Evolutionary conservation across 164 flowering plant species (phyloP).

Genomic region (Protea cynaroides): DNA sequence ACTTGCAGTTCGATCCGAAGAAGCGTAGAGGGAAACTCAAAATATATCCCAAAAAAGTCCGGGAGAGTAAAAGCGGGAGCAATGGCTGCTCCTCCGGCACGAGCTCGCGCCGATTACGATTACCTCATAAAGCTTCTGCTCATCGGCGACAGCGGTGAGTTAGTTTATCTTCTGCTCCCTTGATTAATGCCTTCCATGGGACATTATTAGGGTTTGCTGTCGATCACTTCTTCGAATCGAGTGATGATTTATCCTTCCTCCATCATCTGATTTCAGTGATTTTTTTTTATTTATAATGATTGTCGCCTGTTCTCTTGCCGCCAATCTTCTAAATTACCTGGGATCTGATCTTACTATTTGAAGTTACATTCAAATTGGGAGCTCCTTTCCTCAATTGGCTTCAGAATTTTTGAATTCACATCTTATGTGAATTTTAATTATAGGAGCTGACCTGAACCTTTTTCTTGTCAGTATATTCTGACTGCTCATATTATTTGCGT

Average conservation of each 20-base stretch:
- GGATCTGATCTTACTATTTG: background rate
- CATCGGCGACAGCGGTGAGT: slow-evolving; percentile 44
- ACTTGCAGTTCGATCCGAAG: no score
- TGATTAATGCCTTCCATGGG: background rate
- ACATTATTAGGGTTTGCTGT: slow-evolving; percentile 6
- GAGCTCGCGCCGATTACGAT: slow-evolving; percentile 52
- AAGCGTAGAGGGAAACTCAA: no score
- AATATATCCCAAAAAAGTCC: no score
- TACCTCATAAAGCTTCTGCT: slow-evolving; percentile 41
- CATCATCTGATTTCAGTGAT: background rate
- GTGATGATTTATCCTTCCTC: background rate
- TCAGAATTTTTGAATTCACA: background rate
- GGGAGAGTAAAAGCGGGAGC: background rate
- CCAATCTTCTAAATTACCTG: background rate
- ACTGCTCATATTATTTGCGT: no score
- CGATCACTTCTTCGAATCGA: slow-evolving; percentile 5
- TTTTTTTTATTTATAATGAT: background rate
- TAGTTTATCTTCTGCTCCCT: background rate
- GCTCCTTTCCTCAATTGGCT: no score
- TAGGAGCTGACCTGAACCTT: background rate
- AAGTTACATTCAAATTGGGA: background rate
- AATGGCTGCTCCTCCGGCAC: slow-evolving; percentile 41
- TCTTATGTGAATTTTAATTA: background rate
- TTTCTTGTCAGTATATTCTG: background rate
- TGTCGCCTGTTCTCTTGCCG: background rate